Percentiles rank a stretch among this genome's conserved stretches.
These are phyloP conservation scores for Leishmania braziliensis DNA, from an alignment of 208 protist genomes.

Conservation along the genomic window DNA sequence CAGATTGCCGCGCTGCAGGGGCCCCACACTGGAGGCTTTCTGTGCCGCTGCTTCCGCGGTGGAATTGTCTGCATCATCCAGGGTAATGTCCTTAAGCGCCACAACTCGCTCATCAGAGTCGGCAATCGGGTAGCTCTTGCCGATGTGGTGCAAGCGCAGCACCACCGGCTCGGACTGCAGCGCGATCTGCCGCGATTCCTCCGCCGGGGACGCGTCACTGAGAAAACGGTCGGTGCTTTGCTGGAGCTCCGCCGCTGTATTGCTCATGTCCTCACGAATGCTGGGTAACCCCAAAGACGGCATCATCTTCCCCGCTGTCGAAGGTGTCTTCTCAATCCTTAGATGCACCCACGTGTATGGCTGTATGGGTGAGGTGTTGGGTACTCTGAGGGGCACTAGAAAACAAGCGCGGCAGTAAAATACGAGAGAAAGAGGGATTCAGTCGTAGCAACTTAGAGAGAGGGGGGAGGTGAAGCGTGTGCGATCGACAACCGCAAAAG, in stretches of 20 bases:
- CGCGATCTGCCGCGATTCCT: slow-evolving; percentile 18
- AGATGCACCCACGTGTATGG: neutral
- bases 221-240: neutral
- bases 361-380: neutral
- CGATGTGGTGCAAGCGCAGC: slow-evolving; percentile 58
- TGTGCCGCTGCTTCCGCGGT: neutral
- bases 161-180: slow-evolving; percentile 51
- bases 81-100: slow-evolving; percentile 65
- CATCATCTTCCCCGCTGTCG: neutral
- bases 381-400: neutral
- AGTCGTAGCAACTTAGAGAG: neutral
- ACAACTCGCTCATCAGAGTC: slow-evolving; percentile 56
- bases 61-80: slow-evolving; percentile 39
- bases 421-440: neutral
- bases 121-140: slow-evolving; percentile 74
- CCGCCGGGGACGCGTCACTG: neutral
- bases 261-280: neutral
- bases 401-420: neutral
- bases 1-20: slow-evolving; percentile 2
- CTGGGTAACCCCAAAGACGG: neutral
- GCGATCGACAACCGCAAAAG: neutral
- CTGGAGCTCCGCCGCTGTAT: neutral
- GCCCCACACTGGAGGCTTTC: neutral
- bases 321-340: neutral
- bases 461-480: neutral